Evolutionary conservation across 2,329 filamentous ascomycete species (phyloP).

Genomic region (Penicillium sclerotigenum): DNA sequence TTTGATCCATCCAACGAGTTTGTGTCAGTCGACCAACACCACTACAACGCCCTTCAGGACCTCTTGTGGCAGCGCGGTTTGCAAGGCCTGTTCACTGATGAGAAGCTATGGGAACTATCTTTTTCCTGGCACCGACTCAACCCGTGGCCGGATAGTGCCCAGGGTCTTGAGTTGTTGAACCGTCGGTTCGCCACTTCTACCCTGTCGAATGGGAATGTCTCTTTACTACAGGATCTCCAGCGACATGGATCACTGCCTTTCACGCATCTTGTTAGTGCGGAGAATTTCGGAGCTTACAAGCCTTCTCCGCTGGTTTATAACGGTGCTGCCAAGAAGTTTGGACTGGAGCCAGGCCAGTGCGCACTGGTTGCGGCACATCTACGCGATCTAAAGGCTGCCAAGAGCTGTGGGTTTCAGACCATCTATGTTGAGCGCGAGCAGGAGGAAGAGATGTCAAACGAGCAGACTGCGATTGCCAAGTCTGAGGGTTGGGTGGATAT

Average conservation of each 20-base stretch:
- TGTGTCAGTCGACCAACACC: constrained; percentile 70
- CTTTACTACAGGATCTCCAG: constrained; percentile 64
- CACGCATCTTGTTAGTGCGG: constrained; percentile 60
- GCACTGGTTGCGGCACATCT: constrained; percentile 78
- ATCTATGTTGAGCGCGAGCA: constrained; percentile 67
- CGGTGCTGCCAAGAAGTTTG: constrained; percentile 61
- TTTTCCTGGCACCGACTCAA: constrained; percentile 68
- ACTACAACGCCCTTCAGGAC: constrained; percentile 59
- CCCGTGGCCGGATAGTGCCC: constrained; percentile 63
- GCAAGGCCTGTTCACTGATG: constrained; percentile 57
- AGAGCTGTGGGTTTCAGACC: constrained; percentile 61
- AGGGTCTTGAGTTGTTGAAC: constrained; percentile 57
- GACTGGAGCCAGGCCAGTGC: constrained; percentile 58
- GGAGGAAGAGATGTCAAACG: constrained; percentile 62
- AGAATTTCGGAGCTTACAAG: constrained; percentile 73
- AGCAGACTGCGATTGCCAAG: constrained; percentile 51
- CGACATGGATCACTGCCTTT: constrained; percentile 61
- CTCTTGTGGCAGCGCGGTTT: constrained; percentile 59
- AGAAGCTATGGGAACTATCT: constrained; percentile 60
- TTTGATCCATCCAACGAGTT: constrained; percentile 48
- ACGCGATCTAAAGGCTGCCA: constrained; percentile 64
- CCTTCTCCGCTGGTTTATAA: constrained; percentile 65
- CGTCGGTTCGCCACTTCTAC: constrained; percentile 60
- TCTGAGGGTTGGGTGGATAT: constrained; percentile 63
- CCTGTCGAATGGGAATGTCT: constrained; percentile 70